phyloP scores from a whole-genome alignment of 2,329 filamentous ascomycete genomes.

The Erysiphe pulchra region DNA sequence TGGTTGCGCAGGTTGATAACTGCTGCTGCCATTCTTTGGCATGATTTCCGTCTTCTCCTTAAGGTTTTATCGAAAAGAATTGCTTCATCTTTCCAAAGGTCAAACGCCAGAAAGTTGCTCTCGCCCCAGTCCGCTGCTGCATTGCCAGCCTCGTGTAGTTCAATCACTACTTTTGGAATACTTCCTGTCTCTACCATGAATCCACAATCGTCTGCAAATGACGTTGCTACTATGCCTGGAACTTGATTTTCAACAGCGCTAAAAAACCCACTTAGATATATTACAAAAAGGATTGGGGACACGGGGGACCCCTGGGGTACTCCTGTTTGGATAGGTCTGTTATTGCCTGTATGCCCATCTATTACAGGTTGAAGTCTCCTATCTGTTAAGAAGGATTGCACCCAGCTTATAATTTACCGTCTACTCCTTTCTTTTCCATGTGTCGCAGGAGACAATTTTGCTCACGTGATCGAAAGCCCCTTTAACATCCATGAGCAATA shows the following conservation, averaged over 20 bases:
- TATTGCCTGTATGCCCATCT: background rate
- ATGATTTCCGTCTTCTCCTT: background rate
- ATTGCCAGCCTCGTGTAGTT: background rate
- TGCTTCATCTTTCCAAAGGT: background rate
- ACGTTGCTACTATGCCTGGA: background rate
- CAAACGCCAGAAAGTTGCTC: background rate
- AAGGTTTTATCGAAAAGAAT: background rate
- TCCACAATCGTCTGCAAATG: background rate
- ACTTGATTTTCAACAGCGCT: background rate
- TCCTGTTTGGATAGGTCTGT: background rate
- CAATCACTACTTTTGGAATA: background rate
- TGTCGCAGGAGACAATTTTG: background rate
- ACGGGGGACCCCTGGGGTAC: background rate
- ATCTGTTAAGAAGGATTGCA: background rate
- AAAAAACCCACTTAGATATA: background rate
- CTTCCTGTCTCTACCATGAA: background rate
- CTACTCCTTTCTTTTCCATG: background rate
- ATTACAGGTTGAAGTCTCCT: background rate
- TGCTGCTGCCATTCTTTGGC: background rate
- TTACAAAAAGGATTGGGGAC: background rate
- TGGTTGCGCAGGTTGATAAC: background rate
- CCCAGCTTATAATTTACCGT: background rate
- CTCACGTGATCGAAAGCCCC: background rate
- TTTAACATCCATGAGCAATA: background rate
- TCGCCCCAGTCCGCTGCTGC: background rate